Conservation (phyloP, 1,284 basidiomycete species). For the Pseudozyma hubeiensis region DNA sequence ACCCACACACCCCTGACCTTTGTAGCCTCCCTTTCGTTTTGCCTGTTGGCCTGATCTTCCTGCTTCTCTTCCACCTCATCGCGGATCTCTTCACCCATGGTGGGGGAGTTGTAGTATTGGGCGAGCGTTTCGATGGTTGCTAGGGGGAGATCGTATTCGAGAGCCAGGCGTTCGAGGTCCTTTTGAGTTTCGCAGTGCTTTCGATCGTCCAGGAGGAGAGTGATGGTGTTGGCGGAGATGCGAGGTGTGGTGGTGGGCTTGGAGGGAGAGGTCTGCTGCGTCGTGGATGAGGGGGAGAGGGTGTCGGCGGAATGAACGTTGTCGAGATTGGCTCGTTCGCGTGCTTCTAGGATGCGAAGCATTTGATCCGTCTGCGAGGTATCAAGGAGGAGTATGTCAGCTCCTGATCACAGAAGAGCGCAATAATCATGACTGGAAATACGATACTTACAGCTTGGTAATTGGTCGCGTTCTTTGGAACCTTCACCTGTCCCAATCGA, state of each 20-base stretch:
- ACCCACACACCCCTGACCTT: conserved; percentile 49
- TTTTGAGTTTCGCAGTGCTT: conserved; percentile 47
- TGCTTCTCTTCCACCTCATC: conserved; percentile 24
- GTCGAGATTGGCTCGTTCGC: conserved; percentile 30
- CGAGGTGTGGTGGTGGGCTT: conserved; percentile 14
- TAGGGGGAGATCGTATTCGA: conserved; percentile 51
- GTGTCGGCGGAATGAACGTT: conserved; percentile 15
- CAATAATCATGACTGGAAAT: background rate
- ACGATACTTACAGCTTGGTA: conserved; percentile 39
- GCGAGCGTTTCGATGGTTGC: conserved; percentile 37
- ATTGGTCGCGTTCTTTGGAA: conserved; percentile 49
- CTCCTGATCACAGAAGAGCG: background rate
- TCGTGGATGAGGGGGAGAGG: conserved; percentile 2
- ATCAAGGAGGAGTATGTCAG: background rate
- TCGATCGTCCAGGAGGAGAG: conserved; percentile 44
- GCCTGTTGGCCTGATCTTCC: conserved; percentile 33
- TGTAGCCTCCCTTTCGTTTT: conserved; percentile 35
- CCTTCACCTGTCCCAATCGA: conserved; percentile 41
- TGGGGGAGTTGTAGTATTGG: conserved; percentile 49
- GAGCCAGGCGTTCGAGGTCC: conserved; percentile 42
- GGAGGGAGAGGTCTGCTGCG: background rate
- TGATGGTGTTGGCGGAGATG: conserved; percentile 43
- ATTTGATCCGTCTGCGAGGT: conserved; percentile 44
- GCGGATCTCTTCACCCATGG: conserved; percentile 47
- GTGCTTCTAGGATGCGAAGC: conserved; percentile 51